phyloP scores from a whole-genome alignment of 208 protist species.

The Wallacemonas collosoma region DNA sequence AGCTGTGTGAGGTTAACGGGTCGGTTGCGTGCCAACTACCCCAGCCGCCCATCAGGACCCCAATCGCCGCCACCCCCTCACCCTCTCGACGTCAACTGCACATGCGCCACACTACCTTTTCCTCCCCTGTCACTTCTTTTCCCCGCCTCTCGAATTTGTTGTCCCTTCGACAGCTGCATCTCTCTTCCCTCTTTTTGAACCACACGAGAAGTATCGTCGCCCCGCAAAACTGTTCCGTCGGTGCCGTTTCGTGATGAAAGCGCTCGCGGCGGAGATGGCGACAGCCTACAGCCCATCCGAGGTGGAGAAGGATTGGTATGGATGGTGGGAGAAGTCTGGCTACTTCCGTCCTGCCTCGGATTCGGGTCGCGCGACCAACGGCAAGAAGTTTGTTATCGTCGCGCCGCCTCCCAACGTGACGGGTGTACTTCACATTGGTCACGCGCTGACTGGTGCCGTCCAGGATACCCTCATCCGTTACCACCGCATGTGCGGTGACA shows the following conservation, averaged over 20 bases:
- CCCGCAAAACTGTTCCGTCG: constrained; percentile 53
- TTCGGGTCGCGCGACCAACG: constrained; percentile 49
- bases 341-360: constrained; percentile 96
- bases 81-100: too few relatives aligned
- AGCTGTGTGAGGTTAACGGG: too few relatives aligned
- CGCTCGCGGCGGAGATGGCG: constrained; percentile 81
- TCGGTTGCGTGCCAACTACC: too few relatives aligned
- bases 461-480: constrained; percentile 97
- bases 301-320: constrained; percentile 98
- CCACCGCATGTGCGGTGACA: constrained; percentile 97
- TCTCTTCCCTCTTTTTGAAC: neutral
- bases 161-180: neutral
- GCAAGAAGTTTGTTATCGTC: constrained; percentile 95
- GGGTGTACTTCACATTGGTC: constrained; percentile 99
- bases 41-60: too few relatives aligned
- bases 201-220: neutral
- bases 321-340: constrained; percentile 97
- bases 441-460: constrained; percentile 97
- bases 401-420: constrained; percentile 99
- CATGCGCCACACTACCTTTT: too few relatives aligned
- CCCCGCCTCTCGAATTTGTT: neutral
- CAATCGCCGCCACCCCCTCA: too few relatives aligned
- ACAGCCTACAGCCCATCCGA: constrained; percentile 90
- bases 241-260: constrained; percentile 74
- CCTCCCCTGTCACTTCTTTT: too few relatives aligned